phyloP scores from a whole-genome alignment of 768 basidiomycete species.

The Crassisporium funariophilum region DNA sequence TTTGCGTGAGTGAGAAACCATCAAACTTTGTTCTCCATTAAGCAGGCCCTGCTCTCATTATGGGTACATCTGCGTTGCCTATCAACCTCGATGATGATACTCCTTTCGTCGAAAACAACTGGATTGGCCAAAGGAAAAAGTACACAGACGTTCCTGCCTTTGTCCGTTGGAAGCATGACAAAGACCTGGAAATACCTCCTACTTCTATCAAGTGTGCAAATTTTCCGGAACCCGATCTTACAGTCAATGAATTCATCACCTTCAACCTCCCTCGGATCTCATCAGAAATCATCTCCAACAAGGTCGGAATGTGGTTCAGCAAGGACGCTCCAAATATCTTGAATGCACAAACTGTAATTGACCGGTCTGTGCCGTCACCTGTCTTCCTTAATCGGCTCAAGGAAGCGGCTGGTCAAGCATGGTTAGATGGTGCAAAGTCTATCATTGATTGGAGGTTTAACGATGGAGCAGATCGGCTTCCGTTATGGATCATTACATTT shows the following conservation, averaged over 20 bases:
- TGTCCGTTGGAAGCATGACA: not conserved
- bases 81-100: not conserved
- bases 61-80: not conserved
- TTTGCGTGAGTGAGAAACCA: too few species aligned
- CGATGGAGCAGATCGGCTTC: not conserved
- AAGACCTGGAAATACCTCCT: not conserved
- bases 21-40: not conserved
- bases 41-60: not conserved
- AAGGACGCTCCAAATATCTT: not conserved
- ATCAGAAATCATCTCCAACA: slow-evolving; percentile 2
- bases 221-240: not conserved
- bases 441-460: not conserved
- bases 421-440: slow-evolving; percentile 5
- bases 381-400: not conserved
- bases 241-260: not conserved
- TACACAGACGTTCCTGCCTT: not conserved
- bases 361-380: slow-evolving; percentile 2
- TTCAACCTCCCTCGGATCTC: not conserved
- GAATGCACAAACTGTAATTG: not conserved
- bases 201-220: not conserved
- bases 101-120: not conserved
- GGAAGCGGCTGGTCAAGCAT: slow-evolving; percentile 8
- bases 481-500: slow-evolving; percentile 1
- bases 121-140: not conserved
- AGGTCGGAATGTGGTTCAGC: slow-evolving; percentile 3